Evolutionary conservation across 129 eudicot genomes (phyloP), one percentile per base, ranked within the genome.

Genomic region (Chrysanthemum lavandulifolium): DNA sequence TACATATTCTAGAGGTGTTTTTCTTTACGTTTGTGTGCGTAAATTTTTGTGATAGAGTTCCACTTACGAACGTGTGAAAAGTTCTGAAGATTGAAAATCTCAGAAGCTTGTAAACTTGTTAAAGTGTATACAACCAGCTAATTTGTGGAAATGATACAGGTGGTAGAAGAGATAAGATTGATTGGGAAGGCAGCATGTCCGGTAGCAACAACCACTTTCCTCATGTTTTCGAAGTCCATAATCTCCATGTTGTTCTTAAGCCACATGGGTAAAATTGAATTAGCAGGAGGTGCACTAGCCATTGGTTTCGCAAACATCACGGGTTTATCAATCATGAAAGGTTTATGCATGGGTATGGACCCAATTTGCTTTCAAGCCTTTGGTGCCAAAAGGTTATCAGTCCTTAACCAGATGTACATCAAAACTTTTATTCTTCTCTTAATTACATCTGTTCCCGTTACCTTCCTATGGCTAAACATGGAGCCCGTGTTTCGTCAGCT

Each of bases 251-350:
- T 90, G 11, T 94, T 87, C 80, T 68, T 94, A 61, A 92, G 97
- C 61, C 98, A 81, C 71, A 76, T 94, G 83, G 91, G 88, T 10
- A 84, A 84, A 55, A 68, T 72, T 18, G 91, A 84, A 49, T 76
- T 94, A 52, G 98, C 98, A 5, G 97, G 98, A 62, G 98, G 98
- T 36, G 83, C 98, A 4, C 73, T 94, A 10, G 97, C 97, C 60
- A 83, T 94, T 6, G 83, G 96, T 36, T 94, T 94, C 50, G 97
- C 96, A 3, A 94, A 90, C 55, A 66, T 94, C 49, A 86, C 98
- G 0, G 98, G 98, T 14, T 85, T 78, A 59, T 94, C 98, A 2
- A 84, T 94, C 54, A 86, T 94, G 82, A 94, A 90, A 73, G 98
- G 98, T 16, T 84, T 94, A 36, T 86, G 91, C 74, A 86, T 85